phyloP scores from a whole-genome alignment of 176 grass and related monocot species.

The Oryza punctata region DNA sequence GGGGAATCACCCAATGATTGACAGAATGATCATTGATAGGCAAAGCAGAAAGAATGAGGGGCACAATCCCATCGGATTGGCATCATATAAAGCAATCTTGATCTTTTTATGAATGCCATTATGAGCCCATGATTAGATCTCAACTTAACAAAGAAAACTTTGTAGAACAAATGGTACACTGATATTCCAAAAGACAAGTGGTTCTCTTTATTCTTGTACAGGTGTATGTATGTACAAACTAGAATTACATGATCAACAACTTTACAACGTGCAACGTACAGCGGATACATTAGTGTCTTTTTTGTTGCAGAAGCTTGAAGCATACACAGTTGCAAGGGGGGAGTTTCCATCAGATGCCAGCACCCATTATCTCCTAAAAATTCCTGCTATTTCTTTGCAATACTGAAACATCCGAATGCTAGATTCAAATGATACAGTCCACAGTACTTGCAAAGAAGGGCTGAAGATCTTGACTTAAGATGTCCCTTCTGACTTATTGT shows the following conservation, averaged over 20 bases:
- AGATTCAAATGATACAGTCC: not conserved
- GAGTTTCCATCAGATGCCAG: conserved; percentile 17
- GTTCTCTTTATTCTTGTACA: conserved; percentile 44
- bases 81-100: conserved; percentile 40
- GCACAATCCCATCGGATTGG: conserved; percentile 42
- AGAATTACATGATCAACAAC: conserved; percentile 18
- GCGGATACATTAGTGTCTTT: not conserved
- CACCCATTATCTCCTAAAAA: not conserved
- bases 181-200: conserved; percentile 26
- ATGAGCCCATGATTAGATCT: conserved; percentile 49
- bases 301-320: not conserved
- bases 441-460: conserved; percentile 20
- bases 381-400: not conserved
- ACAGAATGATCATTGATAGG: conserved; percentile 45
- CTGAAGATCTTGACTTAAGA: conserved; percentile 30
- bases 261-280: conserved; percentile 36
- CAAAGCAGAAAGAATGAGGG: conserved; percentile 40
- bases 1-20: conserved; percentile 49
- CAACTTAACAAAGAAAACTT: conserved; percentile 26
- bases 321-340: conserved; percentile 1
- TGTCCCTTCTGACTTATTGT: conserved; percentile 36
- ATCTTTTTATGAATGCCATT: conserved; percentile 45
- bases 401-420: not conserved
- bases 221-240: conserved; percentile 42
- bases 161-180: conserved; percentile 33